Percentiles rank a stretch among this genome's conserved stretches.
Evolutionary conservation across 495 filamentous ascomycete genomes (phyloP).

Genomic region (Penicillium canescens): DNA sequence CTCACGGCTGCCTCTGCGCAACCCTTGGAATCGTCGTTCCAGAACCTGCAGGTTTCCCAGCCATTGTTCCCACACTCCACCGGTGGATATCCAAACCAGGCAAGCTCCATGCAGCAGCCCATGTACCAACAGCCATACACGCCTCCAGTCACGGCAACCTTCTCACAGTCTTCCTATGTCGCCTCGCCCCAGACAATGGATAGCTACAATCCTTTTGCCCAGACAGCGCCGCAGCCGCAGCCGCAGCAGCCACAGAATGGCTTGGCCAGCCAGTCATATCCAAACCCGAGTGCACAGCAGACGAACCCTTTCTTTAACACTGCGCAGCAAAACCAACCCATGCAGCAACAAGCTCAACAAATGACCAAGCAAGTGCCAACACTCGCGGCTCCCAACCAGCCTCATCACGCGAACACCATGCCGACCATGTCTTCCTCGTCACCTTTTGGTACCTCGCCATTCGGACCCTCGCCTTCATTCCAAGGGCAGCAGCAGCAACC

Average conservation of each 20-base stretch:
- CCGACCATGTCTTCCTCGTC: constrained; percentile 35
- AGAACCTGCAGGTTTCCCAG: constrained; percentile 68
- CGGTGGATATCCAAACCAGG: constrained; percentile 66
- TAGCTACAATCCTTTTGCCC: constrained; percentile 69
- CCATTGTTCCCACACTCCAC: constrained; percentile 83
- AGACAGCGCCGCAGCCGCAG: constrained; percentile 43
- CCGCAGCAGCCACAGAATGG: constrained; percentile 34
- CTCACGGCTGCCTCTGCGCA: constrained; percentile 49
- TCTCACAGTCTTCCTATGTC: constrained; percentile 49
- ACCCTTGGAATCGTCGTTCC: constrained; percentile 67
- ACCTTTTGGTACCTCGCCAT: constrained; percentile 34
- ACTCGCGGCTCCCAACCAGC: constrained; percentile 25
- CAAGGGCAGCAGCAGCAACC: constrained; percentile 34
- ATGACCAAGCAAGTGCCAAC: constrained; percentile 33
- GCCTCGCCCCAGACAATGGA: constrained; percentile 44
- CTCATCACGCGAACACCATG: constrained; percentile 47
- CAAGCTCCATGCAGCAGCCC: constrained; percentile 46
- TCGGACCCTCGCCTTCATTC: constrained; percentile 38
- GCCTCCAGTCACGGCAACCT: constrained; percentile 58
- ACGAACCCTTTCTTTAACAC: constrained; percentile 59
- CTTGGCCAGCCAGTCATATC: constrained; percentile 28
- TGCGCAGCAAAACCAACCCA: constrained; percentile 29
- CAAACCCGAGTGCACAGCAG: constrained; percentile 31
- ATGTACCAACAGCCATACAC: constrained; percentile 58
- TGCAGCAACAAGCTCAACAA: constrained; percentile 26